Conservation (phyloP, 768 basidiomycete genomes). For the Ramaria rubella region DNA sequence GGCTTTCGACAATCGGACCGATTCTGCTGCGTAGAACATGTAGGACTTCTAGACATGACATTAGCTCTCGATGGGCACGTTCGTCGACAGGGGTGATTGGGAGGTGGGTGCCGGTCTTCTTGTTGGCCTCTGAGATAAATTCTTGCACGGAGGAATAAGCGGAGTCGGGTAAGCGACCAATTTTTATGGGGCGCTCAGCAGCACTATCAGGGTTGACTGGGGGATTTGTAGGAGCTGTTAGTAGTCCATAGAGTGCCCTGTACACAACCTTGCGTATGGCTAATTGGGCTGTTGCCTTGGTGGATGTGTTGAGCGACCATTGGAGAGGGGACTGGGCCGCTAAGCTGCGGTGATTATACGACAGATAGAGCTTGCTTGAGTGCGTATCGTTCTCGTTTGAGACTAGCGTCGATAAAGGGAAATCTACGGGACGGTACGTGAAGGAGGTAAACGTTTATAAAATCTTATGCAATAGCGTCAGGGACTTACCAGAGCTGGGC, state of each 20-base stretch:
- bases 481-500: conserved; percentile 36
- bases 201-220: neutral
- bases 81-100: conserved; percentile 18
- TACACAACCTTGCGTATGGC: conserved; percentile 65
- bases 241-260: conserved; percentile 52
- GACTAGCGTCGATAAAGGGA: conserved; percentile 41
- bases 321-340: conserved; percentile 64
- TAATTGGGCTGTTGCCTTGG: conserved; percentile 35
- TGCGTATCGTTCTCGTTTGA: conserved; percentile 13
- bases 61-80: conserved; percentile 23
- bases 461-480: conserved; percentile 7
- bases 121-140: conserved; percentile 35
- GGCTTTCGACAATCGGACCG: conserved; percentile 60
- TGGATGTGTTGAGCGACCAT: conserved; percentile 42
- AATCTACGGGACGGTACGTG: conserved; percentile 34
- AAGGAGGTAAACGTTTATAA: neutral
- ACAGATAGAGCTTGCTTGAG: conserved; percentile 24
- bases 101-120: conserved; percentile 23
- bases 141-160: conserved; percentile 45
- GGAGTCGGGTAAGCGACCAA: conserved; percentile 24
- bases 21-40: conserved; percentile 63
- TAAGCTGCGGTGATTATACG: conserved; percentile 54
- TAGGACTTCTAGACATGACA: conserved; percentile 46
- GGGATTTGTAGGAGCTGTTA: conserved; percentile 13
- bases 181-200: conserved; percentile 4